A percentile compares a stretch with the other conserved stretches of the same genome.
Evolutionary conservation across 2,329 filamentous ascomycete genomes (phyloP).

Genomic region (Hypoxylon sp.): DNA sequence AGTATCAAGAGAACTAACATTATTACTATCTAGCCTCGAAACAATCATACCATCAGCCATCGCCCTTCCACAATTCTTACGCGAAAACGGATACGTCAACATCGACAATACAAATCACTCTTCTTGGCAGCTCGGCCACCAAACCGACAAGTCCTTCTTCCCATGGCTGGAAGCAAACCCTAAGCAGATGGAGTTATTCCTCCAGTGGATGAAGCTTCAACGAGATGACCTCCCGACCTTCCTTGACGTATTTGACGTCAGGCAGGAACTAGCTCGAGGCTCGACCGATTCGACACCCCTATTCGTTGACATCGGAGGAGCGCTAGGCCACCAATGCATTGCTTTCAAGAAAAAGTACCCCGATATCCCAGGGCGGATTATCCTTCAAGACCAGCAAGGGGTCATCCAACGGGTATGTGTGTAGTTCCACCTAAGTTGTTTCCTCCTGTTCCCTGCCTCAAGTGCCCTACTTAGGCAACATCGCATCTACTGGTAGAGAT

Average conservation of each 20-base stretch:
- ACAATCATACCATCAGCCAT: constrained; percentile 25
- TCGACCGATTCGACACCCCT: constrained; percentile 20
- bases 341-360: constrained; percentile 30
- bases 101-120: constrained; percentile 15
- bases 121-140: constrained; percentile 29
- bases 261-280: constrained; percentile 24
- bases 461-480: no score
- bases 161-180: constrained; percentile 32
- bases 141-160: constrained; percentile 19
- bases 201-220: constrained; percentile 30
- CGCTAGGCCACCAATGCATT: constrained; percentile 36
- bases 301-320: constrained; percentile 41
- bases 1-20: background rate
- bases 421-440: no score
- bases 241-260: constrained; percentile 32
- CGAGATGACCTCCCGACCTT: constrained; percentile 31
- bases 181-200: constrained; percentile 24
- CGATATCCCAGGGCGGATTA: constrained; percentile 31
- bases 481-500: no score
- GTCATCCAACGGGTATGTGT: constrained; percentile 15
- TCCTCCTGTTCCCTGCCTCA: no score
- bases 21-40: constrained; percentile 15
- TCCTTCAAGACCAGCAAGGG: constrained; percentile 34
- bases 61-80: constrained; percentile 32
- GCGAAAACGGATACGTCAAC: constrained; percentile 29